Evolutionary conservation across 139 green algal genomes (phyloP), one percentile per base, ranked within the genome.

Genomic region (Pseudopediastrum boryanum): DNA sequence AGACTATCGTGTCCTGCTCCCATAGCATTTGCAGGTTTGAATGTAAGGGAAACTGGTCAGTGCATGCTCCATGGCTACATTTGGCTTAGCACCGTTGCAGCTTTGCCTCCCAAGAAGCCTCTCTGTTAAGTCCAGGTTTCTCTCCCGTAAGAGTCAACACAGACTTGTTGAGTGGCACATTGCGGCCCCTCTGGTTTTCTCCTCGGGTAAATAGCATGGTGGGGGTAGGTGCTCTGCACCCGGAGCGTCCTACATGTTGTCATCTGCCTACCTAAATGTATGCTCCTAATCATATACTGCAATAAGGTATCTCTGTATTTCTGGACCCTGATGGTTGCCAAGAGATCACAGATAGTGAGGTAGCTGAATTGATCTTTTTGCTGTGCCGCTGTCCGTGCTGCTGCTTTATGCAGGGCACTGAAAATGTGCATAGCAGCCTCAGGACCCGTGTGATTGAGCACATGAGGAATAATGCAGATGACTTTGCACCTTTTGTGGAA

Each of bases 401-500:
- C 27, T 29, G 67, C 67, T 42, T 27, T 19, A 6, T 19, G 27
- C 85, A 89, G 82, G 85, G 89, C 27, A 71, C 86, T 27, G 83
- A 91, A 43, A 29, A n/a, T 0, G 27, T 62, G 13, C 90, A 94
- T 77, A 72, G 38, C 3, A 12, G 71, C 4, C 61, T 91, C 38
- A 68, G 85, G 12, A 25, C 43, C 4, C 73, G 59, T 23, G 81
- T 92, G 13, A 61, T 90, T 25, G 56, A 46, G 0, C 83, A 84
- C 56, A 89, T 92, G 72, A n/a, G 52, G 42, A 38, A 81, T 0
- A 63, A 85, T 7, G 21, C 58, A 27, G 78, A 84, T 3, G 85
- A 90, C 21, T 94, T 92, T 74, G 68, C 68, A 25, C 85, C 81
- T 19, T 92, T 93, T 54, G 78, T 93, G 7, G 91, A 95, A 69